These are phyloP conservation scores for Pseudogymnoascus sp. DNA, from an alignment of 2,329 filamentous ascomycete species.

Conservation along the genomic window DNA sequence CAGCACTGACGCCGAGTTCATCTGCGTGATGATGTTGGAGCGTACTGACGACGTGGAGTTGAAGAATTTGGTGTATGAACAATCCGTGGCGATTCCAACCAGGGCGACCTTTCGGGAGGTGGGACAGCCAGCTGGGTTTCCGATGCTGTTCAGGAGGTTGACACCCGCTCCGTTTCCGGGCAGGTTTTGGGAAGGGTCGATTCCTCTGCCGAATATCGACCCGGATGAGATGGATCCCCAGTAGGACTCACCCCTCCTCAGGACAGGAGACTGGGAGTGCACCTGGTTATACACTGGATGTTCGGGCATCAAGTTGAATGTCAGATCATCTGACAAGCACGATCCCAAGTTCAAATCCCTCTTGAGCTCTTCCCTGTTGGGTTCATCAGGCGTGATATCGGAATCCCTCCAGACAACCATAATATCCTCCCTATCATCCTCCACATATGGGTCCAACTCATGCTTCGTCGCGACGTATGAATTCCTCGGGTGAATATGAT, in stretches of 20 bases:
- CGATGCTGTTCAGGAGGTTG: slow-evolving; percentile 71
- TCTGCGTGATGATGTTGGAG: slow-evolving; percentile 68
- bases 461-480: slow-evolving; percentile 68
- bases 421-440: slow-evolving; percentile 51
- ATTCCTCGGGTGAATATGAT: slow-evolving; percentile 72
- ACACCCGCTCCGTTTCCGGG: slow-evolving; percentile 70
- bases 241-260: slow-evolving; percentile 40
- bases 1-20: slow-evolving; percentile 78
- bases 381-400: slow-evolving; percentile 61
- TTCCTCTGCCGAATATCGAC: slow-evolving; percentile 64
- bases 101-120: slow-evolving; percentile 84
- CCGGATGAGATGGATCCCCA: slow-evolving; percentile 54
- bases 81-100: slow-evolving; percentile 87
- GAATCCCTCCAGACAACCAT: slow-evolving; percentile 93
- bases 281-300: slow-evolving; percentile 53
- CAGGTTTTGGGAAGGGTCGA: slow-evolving; percentile 50
- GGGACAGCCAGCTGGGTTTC: slow-evolving; percentile 75
- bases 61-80: slow-evolving; percentile 72
- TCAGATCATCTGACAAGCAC: slow-evolving; percentile 67
- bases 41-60: slow-evolving; percentile 54
- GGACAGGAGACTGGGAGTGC: slow-evolving; percentile 20
- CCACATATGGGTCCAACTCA: slow-evolving; percentile 54
- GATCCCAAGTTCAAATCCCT: slow-evolving; percentile 31
- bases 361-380: slow-evolving; percentile 23
- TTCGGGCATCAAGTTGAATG: slow-evolving; percentile 67